Base-by-base conservation (phyloP, 306 rosid species). In the Cajanus cajan region DNA sequence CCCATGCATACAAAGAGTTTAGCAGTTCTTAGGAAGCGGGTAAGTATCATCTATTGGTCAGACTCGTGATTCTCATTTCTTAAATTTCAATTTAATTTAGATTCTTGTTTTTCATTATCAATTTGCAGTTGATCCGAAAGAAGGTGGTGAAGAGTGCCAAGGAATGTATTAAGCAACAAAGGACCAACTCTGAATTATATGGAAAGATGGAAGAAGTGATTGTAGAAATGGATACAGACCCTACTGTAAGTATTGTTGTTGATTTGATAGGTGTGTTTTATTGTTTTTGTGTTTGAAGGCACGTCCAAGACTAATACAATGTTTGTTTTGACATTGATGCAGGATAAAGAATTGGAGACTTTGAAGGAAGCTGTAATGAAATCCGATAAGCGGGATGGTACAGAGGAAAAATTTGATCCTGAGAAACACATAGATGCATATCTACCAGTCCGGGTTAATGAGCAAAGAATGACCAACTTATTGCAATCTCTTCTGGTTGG, bases 1-100 rank as follows among this genome's bases (percentile, higher is more conserved):
- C 98, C 98, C 40, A 90, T 94, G 98, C 98, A 94, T 84, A 89
- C 98, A 15, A 92, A 92, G 89, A 92, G 97, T 83, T 90, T 94
- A 57, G 97, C 97, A 22, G 90, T 87, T 82, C 94, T 92, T 7
- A 89, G 66, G 67, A 88, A 71, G 73, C 92, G 85, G 88, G 97
- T 90, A 54, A 71, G 61, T 58, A 87, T 54, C 54, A 21, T 72
- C 18, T 72, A 51, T 54, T 66, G 61, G 16, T 48, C 36, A 63
- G 37, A 15, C 36, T 55, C 61, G 33, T 33, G 24, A 41, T 73
- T 73, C 37, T 81, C 64, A 21, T 43, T 37, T 71, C 57, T 33
- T 78, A 12, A 31, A 52, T 25, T 45, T 73, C 24, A 59, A 51
- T 43, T 62, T 21, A 43, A 76, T 73, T 34, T 15, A 83, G 66